Evolutionary conservation across 768 basidiomycete species (phyloP).

Genomic region (Suillus tomentosus): DNA sequence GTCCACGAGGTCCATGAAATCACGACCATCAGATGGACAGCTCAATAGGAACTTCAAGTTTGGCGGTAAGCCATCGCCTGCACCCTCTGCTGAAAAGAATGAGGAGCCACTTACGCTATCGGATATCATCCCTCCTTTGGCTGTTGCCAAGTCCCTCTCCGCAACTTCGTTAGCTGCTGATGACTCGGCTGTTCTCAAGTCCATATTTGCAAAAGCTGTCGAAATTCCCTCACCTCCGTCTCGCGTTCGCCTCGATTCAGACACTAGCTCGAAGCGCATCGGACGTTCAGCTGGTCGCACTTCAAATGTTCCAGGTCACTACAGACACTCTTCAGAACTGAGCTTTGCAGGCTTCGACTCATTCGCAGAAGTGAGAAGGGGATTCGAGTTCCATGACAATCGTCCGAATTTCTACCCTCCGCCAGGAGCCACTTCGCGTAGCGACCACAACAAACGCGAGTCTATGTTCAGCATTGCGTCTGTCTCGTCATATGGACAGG

Average conservation of each 20-base stretch:
- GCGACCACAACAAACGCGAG: constrained; percentile 49
- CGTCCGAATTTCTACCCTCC: constrained; percentile 71
- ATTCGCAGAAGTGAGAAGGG: constrained; percentile 77
- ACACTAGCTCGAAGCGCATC: constrained; percentile 41
- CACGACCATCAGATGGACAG: constrained; percentile 61
- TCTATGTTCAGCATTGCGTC: constrained; percentile 77
- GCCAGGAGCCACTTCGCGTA: constrained; percentile 38
- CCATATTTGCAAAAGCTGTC: constrained; percentile 52
- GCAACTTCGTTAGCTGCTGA: constrained; percentile 46
- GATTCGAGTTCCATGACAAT: constrained; percentile 69
- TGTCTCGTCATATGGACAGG: constrained; percentile 74
- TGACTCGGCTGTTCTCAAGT: constrained; percentile 55
- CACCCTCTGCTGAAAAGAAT: constrained; percentile 11
- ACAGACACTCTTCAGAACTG: constrained; percentile 46
- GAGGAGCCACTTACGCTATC: constrained; percentile 56
- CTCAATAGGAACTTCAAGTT: constrained; percentile 77
- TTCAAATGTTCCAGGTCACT: constrained; percentile 30
- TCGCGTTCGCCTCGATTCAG: constrained; percentile 44
- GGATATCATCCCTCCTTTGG: constrained; percentile 72
- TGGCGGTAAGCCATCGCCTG: constrained; percentile 47
- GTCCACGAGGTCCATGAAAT: constrained; percentile 33
- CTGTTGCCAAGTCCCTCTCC: constrained; percentile 52
- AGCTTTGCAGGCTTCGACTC: constrained; percentile 77
- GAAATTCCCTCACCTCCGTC: constrained; percentile 37
- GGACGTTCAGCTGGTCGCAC: constrained; percentile 25